These are phyloP conservation scores for Rubia tinctorum DNA, from an alignment of 305 asterid species.

Conservation along the genomic window DNA sequence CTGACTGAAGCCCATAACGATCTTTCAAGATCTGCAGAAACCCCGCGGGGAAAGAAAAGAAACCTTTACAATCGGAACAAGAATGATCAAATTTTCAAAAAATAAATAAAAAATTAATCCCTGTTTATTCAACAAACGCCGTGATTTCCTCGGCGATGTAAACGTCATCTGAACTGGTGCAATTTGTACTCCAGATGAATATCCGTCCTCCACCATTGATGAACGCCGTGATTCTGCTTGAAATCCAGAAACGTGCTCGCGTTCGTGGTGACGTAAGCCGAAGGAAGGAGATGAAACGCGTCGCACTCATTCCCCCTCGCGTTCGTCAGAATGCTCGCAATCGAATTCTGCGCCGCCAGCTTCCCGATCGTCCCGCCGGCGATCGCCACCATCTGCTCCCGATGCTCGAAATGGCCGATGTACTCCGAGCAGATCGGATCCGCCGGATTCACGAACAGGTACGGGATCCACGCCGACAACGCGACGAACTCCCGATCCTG, in stretches of 20 bases:
- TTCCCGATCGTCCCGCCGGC: slow-evolving; percentile 49
- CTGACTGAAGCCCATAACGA: background rate
- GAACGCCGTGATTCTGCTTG: slow-evolving; percentile 59
- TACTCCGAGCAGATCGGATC: slow-evolving; percentile 64
- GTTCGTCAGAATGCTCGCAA: slow-evolving; percentile 27
- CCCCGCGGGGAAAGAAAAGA: background rate
- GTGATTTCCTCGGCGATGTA: background rate
- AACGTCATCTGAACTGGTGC: slow-evolving; percentile 27
- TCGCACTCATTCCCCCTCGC: slow-evolving; percentile 44
- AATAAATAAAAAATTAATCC: background rate
- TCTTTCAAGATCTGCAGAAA: background rate
- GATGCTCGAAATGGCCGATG: slow-evolving; percentile 52
- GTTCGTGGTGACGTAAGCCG: slow-evolving; percentile 45
- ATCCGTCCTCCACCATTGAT: slow-evolving; percentile 73
- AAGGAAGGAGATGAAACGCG: slow-evolving; percentile 63
- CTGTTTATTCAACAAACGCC: background rate
- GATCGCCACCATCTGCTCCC: slow-evolving; percentile 51
- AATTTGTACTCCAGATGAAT: slow-evolving; percentile 34
- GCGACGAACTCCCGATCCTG: slow-evolving; percentile 28
- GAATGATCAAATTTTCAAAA: background rate
- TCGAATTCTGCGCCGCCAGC: slow-evolving; percentile 53
- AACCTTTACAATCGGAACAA: background rate
- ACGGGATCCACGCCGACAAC: slow-evolving; percentile 60
- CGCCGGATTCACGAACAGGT: slow-evolving; percentile 51
- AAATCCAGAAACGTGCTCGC: slow-evolving; percentile 21